Percentiles rank a stretch among this genome's conserved stretches.
Evolutionary conservation across 2,329 filamentous ascomycete genomes (phyloP).

Genomic region (Penicillium nordicum): DNA sequence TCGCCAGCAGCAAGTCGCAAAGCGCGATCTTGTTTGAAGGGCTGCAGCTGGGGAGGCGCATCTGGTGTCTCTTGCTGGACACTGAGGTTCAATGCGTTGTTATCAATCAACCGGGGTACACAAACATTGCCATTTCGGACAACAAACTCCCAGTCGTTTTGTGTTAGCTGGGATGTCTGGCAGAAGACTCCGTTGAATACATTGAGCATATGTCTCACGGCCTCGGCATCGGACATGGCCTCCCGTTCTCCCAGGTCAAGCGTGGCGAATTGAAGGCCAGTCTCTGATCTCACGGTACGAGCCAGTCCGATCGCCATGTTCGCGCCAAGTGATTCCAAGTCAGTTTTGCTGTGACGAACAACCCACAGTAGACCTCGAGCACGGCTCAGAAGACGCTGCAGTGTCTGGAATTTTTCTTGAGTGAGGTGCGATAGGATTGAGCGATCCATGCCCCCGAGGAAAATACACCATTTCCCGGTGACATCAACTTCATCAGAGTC

Average conservation of each 20-base stretch:
- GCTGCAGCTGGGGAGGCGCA: conserved; percentile 21
- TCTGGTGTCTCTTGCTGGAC: conserved; percentile 22
- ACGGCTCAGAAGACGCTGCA: conserved; percentile 17
- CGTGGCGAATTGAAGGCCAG: conserved; percentile 20
- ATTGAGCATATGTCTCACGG: conserved; percentile 17
- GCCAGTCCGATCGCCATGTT: conserved; percentile 24
- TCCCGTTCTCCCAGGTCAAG: conserved; percentile 21
- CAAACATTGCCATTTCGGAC: conserved; percentile 20
- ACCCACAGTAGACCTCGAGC: conserved; percentile 21
- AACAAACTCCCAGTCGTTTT: conserved; percentile 23
- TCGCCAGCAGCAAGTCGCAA: conserved; percentile 20
- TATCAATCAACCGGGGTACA: conserved; percentile 22
- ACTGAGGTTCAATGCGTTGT: conserved; percentile 18
- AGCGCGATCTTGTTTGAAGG: conserved; percentile 23
- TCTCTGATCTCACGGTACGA: conserved; percentile 24
- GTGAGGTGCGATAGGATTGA: conserved; percentile 19
- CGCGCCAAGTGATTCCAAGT: conserved; percentile 15
- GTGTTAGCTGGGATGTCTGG: conserved; percentile 15
- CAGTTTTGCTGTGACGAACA: conserved; percentile 16
- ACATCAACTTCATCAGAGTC: conserved; percentile 12
- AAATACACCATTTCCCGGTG: conserved; percentile 23
- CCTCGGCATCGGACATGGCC: conserved; percentile 14
- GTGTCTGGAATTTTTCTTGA: conserved; percentile 10
- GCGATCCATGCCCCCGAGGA: conserved; percentile 22
- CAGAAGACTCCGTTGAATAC: conserved; percentile 19